Evolutionary conservation across 2,329 filamentous ascomycete species (phyloP).

Genomic region (Lasiodiplodia gonubiensis): DNA sequence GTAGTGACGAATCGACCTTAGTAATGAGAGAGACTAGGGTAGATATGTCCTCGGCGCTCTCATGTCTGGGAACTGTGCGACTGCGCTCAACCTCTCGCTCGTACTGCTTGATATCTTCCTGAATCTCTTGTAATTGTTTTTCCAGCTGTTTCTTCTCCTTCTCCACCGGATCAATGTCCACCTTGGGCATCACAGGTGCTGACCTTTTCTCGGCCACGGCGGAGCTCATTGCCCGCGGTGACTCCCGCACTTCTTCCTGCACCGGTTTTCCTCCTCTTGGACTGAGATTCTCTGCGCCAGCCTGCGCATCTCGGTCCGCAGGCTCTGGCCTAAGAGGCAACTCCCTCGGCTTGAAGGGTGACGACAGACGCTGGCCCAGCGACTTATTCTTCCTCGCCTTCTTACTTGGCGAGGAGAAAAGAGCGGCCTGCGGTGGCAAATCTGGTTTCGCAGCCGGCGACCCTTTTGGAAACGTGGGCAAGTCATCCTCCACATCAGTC

Average conservation of each 20-base stretch:
- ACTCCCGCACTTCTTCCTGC: not conserved
- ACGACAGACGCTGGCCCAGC: slow-evolving; percentile 22
- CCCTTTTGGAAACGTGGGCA: slow-evolving; percentile 7
- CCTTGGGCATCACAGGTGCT: slow-evolving; percentile 31
- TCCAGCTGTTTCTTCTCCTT: slow-evolving; percentile 40
- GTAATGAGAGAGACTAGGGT: slow-evolving; percentile 34
- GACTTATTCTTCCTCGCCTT: slow-evolving; percentile 9
- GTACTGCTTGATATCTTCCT: slow-evolving; percentile 41
- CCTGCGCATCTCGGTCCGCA: not conserved
- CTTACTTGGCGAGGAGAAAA: slow-evolving; percentile 27
- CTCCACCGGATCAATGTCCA: slow-evolving; percentile 13
- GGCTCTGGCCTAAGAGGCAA: slow-evolving; percentile 1
- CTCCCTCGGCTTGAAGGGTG: slow-evolving; percentile 23
- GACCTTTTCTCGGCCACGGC: slow-evolving; percentile 17
- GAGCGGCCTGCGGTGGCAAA: slow-evolving; percentile 5
- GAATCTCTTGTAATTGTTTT: slow-evolving; percentile 39
- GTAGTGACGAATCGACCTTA: slow-evolving; percentile 14
- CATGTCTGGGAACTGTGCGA: slow-evolving; percentile 32
- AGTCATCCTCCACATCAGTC: not conserved
- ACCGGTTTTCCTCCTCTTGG: not conserved
- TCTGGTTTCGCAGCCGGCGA: slow-evolving; percentile 17
- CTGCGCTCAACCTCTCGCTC: slow-evolving; percentile 38
- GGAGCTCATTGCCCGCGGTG: not conserved
- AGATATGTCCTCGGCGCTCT: not conserved
- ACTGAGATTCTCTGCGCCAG: not conserved